These are phyloP conservation scores for Phytophthora lateralis DNA, from an alignment of 352 stramenopile genomes.

Conservation along the genomic window DNA sequence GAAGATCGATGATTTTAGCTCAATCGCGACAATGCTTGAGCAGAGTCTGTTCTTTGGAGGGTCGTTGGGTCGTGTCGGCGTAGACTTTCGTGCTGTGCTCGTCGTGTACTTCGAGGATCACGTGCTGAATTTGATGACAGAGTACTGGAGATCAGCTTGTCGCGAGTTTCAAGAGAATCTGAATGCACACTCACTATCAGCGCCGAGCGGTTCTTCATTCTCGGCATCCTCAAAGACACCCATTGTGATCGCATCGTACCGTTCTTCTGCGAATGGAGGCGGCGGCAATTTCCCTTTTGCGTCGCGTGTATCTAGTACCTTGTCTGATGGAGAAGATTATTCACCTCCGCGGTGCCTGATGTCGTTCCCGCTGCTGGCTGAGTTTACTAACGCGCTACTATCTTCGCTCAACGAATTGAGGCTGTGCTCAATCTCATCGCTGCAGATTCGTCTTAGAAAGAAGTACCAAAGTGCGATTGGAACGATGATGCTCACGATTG, in stretches of 20 bases:
- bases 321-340: constrained; percentile 45
- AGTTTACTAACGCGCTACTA: constrained; percentile 86
- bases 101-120: constrained; percentile 87
- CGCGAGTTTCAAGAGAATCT: constrained; percentile 72
- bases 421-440: constrained; percentile 68
- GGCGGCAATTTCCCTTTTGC: constrained; percentile 32
- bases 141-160: constrained; percentile 60
- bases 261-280: constrained; percentile 33
- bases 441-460: constrained; percentile 60
- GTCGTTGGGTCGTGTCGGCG: constrained; percentile 78
- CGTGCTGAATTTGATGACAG: constrained; percentile 66
- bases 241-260: constrained; percentile 76
- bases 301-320: constrained; percentile 14
- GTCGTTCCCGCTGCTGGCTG: constrained; percentile 84
- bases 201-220: constrained; percentile 23
- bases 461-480: constrained; percentile 61
- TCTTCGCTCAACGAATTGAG: constrained; percentile 87
- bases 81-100: constrained; percentile 83
- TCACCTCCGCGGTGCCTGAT: constrained; percentile 82
- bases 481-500: constrained; percentile 56
- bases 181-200: constrained; percentile 42
- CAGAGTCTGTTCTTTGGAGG: constrained; percentile 88
- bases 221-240: constrained; percentile 53
- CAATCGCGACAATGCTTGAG: constrained; percentile 78
- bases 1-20: constrained; percentile 86